Base-by-base conservation (phyloP, 2,329 filamentous ascomycete species). In the Xylaria arbuscula region DNA sequence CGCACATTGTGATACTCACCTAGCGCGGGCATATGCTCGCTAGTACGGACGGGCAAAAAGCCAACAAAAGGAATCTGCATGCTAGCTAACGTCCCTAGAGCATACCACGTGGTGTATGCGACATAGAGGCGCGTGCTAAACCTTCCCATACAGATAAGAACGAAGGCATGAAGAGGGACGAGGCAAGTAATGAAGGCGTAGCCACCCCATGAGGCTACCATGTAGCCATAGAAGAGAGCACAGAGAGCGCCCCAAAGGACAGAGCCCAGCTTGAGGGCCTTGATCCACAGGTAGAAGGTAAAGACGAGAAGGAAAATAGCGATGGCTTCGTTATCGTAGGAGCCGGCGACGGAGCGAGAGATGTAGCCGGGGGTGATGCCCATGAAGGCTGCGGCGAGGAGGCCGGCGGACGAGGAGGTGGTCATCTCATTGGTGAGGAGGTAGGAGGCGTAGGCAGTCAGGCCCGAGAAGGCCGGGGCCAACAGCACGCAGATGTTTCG, bases 51-150 rank as follows among this genome's bases (percentile, higher is more conserved):
- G 28, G 96, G 95, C 83, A 97, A 83, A 85, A 99, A 99, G 67
- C 96, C 96, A 65, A 99, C 97, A 77, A 99, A 99, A 3, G 96
- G 96, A 84, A 99, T 96, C 83, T 99, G 96, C 95, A 99, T 98
- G 84, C 94, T 97, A 64, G 94, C 96, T 81, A 99, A 82, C 72
- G 96, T 98, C 68, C 97, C 96, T 42, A 99, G 86, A 47, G 94
- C 93, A 81, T 97, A 99, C 96, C 97, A 99, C 1, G 95, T 98
- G 51, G 93, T 97, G 82, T 99, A 99, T 79, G 93, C 93, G 77
- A 98, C 94, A 77, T 99, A 99, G 22, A 99, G 85, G 68, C 96
- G 90, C 67, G 92, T 91, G 85, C 94, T 98, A 83, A 97, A 99
- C 68, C 96, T 87, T 60, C 97, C 97, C 95, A 99, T 99, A 83